A percentile compares a stretch with the other conserved stretches of the same genome.
Conservation (phyloP, 2,329 filamentous ascomycete genomes). For the Geosmithia morbida region DNA sequence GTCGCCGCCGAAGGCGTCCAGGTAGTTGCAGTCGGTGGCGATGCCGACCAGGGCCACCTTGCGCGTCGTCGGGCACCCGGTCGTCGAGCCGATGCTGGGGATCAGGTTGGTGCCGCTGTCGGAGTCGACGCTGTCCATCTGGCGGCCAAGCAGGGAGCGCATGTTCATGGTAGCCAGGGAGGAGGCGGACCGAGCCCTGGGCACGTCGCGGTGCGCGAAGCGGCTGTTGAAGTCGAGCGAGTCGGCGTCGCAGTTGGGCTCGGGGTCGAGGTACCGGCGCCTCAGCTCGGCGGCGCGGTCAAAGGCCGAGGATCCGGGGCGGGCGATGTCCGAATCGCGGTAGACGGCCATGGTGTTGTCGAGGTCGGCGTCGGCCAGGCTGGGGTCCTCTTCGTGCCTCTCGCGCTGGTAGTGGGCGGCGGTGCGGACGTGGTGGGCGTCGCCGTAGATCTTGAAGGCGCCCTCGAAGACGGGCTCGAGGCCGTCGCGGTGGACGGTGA, state of each 20-base stretch:
- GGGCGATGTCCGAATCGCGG: conserved; percentile 71
- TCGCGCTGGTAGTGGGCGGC: conserved; percentile 60
- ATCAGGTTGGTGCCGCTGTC: conserved; percentile 59
- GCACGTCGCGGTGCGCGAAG: conserved; percentile 44
- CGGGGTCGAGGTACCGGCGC: conserved; percentile 34
- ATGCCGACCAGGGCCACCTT: conserved; percentile 86
- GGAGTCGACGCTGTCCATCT: conserved; percentile 58
- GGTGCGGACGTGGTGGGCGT: conserved; percentile 79
- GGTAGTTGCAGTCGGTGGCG: conserved; percentile 88
- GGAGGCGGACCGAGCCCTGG: not conserved
- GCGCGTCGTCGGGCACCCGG: conserved; percentile 79
- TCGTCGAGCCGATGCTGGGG: conserved; percentile 62
- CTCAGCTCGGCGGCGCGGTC: conserved; percentile 2
- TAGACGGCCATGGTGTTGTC: conserved; percentile 81
- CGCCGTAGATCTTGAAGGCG: conserved; percentile 64
- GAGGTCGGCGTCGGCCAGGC: conserved; percentile 30
- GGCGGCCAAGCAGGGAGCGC: conserved; percentile 53
- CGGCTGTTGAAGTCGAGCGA: conserved; percentile 65
- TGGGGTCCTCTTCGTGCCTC: conserved; percentile 57
- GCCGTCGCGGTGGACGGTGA: conserved; percentile 67
- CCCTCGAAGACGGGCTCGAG: conserved; percentile 74
- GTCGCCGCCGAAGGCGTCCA: conserved; percentile 50
- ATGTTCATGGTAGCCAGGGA: not conserved
- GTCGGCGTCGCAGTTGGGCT: conserved; percentile 57
- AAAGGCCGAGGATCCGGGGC: conserved; percentile 3